A percentile compares a stretch with the other conserved stretches of the same genome.
These are phyloP conservation scores for Xylaria sp. DNA, from an alignment of 2,329 filamentous ascomycete genomes.

Conservation along the genomic window DNA sequence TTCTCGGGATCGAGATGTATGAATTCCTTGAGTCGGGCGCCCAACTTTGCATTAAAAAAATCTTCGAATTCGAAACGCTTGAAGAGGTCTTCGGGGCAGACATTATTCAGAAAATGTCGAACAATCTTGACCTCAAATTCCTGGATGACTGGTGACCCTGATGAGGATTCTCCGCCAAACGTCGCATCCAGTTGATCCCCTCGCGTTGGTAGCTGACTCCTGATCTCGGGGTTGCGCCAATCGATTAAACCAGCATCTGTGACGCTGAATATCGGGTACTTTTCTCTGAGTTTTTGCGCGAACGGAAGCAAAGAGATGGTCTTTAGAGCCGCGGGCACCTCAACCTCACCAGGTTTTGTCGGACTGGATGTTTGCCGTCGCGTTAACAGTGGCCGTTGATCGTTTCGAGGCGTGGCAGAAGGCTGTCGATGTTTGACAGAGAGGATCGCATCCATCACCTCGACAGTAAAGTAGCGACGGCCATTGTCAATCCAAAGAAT, in stretches of 20 bases:
- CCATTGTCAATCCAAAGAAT: conserved; percentile 50
- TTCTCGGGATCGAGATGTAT: conserved; percentile 50
- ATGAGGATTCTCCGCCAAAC: not conserved
- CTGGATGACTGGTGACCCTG: conserved; percentile 41
- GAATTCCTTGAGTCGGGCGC: conserved; percentile 45
- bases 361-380: conserved; percentile 34
- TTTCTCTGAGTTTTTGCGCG: conserved; percentile 45
- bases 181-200: conserved; percentile 27
- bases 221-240: conserved; percentile 47
- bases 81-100: conserved; percentile 50
- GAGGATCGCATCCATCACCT: conserved; percentile 46
- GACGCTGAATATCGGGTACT: conserved; percentile 47
- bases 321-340: conserved; percentile 27
- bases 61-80: conserved; percentile 49
- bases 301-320: conserved; percentile 48
- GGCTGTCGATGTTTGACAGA: conserved; percentile 44
- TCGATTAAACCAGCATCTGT: conserved; percentile 45
- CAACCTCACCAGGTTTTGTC: not conserved
- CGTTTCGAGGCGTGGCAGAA: conserved; percentile 15
- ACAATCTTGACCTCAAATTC: conserved; percentile 49
- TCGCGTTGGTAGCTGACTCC: conserved; percentile 41
- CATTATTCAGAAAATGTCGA: conserved; percentile 48
- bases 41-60: conserved; percentile 48
- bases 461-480: conserved; percentile 41
- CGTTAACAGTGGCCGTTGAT: conserved; percentile 15